Base-by-base conservation (phyloP, 75 land plant species). In the Selaginella tamariscina region DNA sequence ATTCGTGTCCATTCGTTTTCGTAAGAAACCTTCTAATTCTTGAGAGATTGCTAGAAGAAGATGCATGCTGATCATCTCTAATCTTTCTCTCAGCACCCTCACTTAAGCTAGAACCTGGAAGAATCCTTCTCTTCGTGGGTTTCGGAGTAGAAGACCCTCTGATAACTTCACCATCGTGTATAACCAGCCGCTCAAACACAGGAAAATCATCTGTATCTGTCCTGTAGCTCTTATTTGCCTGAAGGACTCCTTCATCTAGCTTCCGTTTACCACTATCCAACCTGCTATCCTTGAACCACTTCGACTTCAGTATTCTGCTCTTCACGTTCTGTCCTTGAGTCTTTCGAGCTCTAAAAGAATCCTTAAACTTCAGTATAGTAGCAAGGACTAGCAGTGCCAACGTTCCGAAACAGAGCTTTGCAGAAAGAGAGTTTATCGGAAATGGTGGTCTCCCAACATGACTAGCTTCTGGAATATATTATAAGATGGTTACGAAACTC, bases 271-370 rank as follows among this genome's bases (percentile, higher is more conserved):
- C 49, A 15, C 15, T 39, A 5, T 5, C 5, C 49, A 15, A 39
- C 49, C 49, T 39, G 49, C 28, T 59, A 8, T 74, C 71, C 66
- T 69, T 69, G 33, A 69, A 68, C 76, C 76, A 74, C 1, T 73
- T 31, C 32, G 74, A 68, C 67, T 49, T 74, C 55, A 68, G 27
- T 0, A 74, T 60, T 59, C 76, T 74, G 49, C 65, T 21, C 28
- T 62, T 32, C 20, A 74, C 76, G 24, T 65, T 23, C 30, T 68
- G 72, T 63, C 72, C 76, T 20, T 68, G 55, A 21, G 24, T 2
- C 39, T 56, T 33, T 24, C 56, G 63, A n/a, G n/a, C n/a, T 32
- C 27, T 49, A 57, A 44, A 57, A 31, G 55, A 32, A 15, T 62
- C 65, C 21, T 57, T 31, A n/a, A 23, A 21, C 26, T 21, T 23